These are phyloP conservation scores for Chalara sp. DNA, from an alignment of 2,329 filamentous ascomycete genomes.

Conservation along the genomic window DNA sequence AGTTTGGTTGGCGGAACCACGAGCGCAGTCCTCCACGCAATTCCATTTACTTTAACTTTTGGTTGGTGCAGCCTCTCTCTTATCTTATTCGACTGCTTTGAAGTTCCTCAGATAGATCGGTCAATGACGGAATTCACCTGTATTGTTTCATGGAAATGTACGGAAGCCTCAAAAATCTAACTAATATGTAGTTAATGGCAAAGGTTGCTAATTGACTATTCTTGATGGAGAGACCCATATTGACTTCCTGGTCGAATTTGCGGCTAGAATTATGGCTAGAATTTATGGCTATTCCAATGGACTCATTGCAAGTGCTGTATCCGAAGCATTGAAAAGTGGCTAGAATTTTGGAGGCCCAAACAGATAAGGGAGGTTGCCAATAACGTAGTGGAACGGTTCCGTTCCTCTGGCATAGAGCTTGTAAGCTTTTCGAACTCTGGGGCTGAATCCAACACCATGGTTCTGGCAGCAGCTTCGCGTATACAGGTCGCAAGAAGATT, in stretches of 20 bases:
- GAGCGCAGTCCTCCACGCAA: conserved; percentile 15
- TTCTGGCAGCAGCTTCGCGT: conserved; percentile 42
- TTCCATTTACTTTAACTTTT: conserved; percentile 19
- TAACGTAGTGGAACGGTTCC: too few species aligned
- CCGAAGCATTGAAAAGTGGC: not conserved
- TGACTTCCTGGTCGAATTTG: conserved; percentile 56
- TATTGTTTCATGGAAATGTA: not conserved
- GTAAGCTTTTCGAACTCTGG: conserved; percentile 35
- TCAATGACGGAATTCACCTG: not conserved
- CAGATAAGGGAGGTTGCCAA: not conserved
- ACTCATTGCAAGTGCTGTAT: not conserved
- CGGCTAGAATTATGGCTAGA: conserved; percentile 54
- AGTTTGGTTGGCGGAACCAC: conserved; percentile 21
- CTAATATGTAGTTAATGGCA: conserved; percentile 4
- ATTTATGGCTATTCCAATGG: conserved; percentile 58
- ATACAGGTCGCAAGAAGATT: conserved; percentile 55
- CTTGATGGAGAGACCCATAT: conserved; percentile 33
- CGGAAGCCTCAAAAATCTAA: too few species aligned
- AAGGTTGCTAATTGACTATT: conserved; percentile 14
- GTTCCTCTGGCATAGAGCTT: conserved; percentile 32
- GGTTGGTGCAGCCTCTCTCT: conserved; percentile 1
- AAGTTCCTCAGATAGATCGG: not conserved
- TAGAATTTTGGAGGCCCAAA: not conserved
- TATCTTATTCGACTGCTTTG: not conserved
- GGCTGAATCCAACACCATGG: conserved; percentile 42